Base-by-base conservation (phyloP, 169 alveolate species). In the Eimeria sp. region DNA sequence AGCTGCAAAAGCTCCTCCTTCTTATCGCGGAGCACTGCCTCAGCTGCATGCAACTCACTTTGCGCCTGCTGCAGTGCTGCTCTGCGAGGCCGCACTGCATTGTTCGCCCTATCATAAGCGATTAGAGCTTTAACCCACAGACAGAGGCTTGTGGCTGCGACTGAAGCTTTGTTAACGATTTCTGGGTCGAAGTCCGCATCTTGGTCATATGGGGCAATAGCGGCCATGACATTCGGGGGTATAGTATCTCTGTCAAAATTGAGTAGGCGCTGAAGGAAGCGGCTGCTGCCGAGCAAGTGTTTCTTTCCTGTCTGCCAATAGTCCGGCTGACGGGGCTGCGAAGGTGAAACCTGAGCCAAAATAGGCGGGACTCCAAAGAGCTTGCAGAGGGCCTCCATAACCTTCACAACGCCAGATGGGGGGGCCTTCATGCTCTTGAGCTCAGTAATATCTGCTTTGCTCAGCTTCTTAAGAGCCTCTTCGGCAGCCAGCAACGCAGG, bases 61-160 rank as follows among this genome's bases (percentile, higher is more conserved):
- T 97, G 98, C 57, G 99, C 99, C 95, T 98, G 96, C 75, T 98
- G 99, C 88, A 98, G 97, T 95, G 98, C 98, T 34, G 99, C 99
- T 82, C 98, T 99, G 88, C 98, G 98, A 34, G 98, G 98, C 97
- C 98, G 98, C 51, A 98, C 99, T 80, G 98, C 98, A 97, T 98
- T 98, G 65, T 98, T 98, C 78, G 98, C 99, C 91, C 98, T 98
- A 90, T 99, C 99, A 95, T 99, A 99, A 92, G 98, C 99, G 90
- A 97, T 97, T 98, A 99, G 98, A 88, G 99, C 99, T 18, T 98
- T 97, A 10, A 98, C 99, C 99, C 99, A 99, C 34, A 97, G 97
- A 96, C 99, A 98, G 78, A 99, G 98, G 58, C 99, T 99, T 93
- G 97, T 94, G 97, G 99, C 97, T 34, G 98, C 98, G 86, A 97